phyloP scores from a whole-genome alignment of 179 eudicot genomes.

The Beta corolliflora region DNA sequence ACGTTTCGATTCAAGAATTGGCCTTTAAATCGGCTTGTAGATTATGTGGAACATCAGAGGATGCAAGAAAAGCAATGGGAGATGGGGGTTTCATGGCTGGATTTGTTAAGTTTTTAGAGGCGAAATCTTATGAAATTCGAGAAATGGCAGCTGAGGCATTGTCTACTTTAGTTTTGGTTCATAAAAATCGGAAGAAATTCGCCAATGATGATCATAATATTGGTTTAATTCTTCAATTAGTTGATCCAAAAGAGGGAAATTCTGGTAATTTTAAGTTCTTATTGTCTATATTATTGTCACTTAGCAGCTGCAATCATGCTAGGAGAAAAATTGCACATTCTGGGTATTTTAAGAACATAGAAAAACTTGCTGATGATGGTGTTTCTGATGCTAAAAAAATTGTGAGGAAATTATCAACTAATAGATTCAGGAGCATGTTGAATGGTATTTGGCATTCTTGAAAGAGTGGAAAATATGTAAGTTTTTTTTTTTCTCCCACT shows the following conservation, averaged over 20 bases:
- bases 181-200: slow-evolving; percentile 70
- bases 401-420: slow-evolving; percentile 66
- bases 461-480: slow-evolving; percentile 17
- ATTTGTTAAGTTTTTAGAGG: slow-evolving; percentile 62
- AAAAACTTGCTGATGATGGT: slow-evolving; percentile 76
- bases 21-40: slow-evolving; percentile 66
- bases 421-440: slow-evolving; percentile 57
- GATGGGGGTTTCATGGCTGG: slow-evolving; percentile 82
- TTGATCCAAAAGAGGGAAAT: slow-evolving; percentile 57
- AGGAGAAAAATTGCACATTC: slow-evolving; percentile 67
- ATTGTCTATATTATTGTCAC: slow-evolving; percentile 59
- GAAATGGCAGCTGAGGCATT: slow-evolving; percentile 80
- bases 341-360: slow-evolving; percentile 66
- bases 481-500: slow-evolving; percentile 5
- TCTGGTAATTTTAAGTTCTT: slow-evolving; percentile 55
- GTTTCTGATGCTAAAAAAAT: slow-evolving; percentile 84
- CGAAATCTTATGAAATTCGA: slow-evolving; percentile 67
- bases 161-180: slow-evolving; percentile 48
- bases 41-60: slow-evolving; percentile 60
- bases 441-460: slow-evolving; percentile 75
- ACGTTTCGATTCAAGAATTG: slow-evolving; percentile 64
- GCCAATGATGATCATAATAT: slow-evolving; percentile 61
- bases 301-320: slow-evolving; percentile 57
- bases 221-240: slow-evolving; percentile 47
- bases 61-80: slow-evolving; percentile 79